A percentile compares a stretch with the other conserved stretches of the same genome.
Conservation (phyloP, 805 yeast genomes). For the Huiozyma naganishii region DNA sequence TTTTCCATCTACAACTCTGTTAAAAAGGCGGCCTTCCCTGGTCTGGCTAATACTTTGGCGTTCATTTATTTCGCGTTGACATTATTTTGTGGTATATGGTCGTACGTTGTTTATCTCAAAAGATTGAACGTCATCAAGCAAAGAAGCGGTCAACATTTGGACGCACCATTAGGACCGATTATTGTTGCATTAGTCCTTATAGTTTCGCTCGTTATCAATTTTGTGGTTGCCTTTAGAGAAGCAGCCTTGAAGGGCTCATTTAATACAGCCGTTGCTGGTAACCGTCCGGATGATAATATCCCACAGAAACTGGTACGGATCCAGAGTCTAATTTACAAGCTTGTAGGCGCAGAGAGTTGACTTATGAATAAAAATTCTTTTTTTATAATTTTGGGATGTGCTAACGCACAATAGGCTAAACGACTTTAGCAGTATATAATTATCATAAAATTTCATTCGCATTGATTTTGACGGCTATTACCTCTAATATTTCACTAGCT, state of each 20-base stretch:
- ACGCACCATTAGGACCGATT: slow-evolving; percentile 83
- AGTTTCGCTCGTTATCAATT: slow-evolving; percentile 58
- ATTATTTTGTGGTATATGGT: slow-evolving; percentile 80
- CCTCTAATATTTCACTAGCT: no score
- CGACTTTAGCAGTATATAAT: no score
- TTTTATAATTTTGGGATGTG: no score
- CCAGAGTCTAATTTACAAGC: no score
- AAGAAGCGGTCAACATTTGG: slow-evolving; percentile 80
- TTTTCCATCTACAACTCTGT: slow-evolving; percentile 76
- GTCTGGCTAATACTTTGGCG: slow-evolving; percentile 58
- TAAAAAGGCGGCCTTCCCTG: slow-evolving; percentile 50
- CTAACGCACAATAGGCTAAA: no score
- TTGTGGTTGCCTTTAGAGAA: slow-evolving; percentile 49
- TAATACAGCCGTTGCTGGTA: not conserved
- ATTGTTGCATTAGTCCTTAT: slow-evolving; percentile 62
- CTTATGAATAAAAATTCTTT: no score
- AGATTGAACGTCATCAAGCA: slow-evolving; percentile 65
- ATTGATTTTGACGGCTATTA: no score
- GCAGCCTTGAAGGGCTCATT: slow-evolving; percentile 11
- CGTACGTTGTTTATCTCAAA: slow-evolving; percentile 61
- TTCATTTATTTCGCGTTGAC: slow-evolving; percentile 74
- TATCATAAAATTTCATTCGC: no score
- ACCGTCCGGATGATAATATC: slow-evolving; percentile 2
- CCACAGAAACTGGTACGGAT: slow-evolving; percentile 19
- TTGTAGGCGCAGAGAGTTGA: no score